Percentiles rank a stretch among this genome's conserved stretches.
These are phyloP conservation scores for Rhodotorula sphaerocarpa DNA, from an alignment of 768 basidiomycete genomes.

Conservation along the genomic window DNA sequence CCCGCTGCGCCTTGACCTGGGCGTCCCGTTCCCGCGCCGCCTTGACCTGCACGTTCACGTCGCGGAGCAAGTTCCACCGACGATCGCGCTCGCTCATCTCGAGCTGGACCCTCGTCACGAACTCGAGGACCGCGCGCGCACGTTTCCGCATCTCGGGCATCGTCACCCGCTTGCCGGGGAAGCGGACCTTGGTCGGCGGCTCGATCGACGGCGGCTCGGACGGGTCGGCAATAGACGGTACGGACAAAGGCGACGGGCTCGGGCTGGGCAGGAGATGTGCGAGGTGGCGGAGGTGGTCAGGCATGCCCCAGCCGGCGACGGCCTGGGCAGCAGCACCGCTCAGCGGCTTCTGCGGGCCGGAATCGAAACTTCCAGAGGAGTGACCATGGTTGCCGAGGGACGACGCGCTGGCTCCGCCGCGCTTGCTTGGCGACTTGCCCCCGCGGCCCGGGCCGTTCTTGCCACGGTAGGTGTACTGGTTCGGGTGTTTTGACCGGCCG, in stretches of 20 bases:
- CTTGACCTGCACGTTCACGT: not conserved
- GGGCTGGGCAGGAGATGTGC: constrained; percentile 71
- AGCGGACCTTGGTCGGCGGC: constrained; percentile 61
- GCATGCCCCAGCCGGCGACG: constrained; percentile 60
- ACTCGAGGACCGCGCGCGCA: constrained; percentile 78
- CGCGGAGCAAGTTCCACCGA: constrained; percentile 1
- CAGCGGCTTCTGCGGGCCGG: not conserved
- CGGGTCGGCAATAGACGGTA: constrained; percentile 43
- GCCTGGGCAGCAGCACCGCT: no score
- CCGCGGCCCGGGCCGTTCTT: constrained; percentile 30
- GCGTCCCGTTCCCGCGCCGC: not conserved
- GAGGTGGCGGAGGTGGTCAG: constrained; percentile 84
- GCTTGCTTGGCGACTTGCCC: constrained; percentile 28
- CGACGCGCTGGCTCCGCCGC: constrained; percentile 4
- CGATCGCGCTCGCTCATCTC: constrained; percentile 25
- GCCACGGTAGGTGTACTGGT: constrained; percentile 50
- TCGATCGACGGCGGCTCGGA: constrained; percentile 41
- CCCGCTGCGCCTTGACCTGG: not conserved
- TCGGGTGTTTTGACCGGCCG: constrained; percentile 46
- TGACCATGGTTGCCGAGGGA: no score
- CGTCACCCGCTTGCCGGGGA: constrained; percentile 88
- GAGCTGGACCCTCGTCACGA: constrained; percentile 65
- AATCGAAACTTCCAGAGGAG: no score
- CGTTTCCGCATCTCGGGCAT: constrained; percentile 97
- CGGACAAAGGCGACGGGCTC: constrained; percentile 63